These are phyloP conservation scores for Fusarium continuum DNA, from an alignment of 2,329 filamentous ascomycete species.

Conservation along the genomic window DNA sequence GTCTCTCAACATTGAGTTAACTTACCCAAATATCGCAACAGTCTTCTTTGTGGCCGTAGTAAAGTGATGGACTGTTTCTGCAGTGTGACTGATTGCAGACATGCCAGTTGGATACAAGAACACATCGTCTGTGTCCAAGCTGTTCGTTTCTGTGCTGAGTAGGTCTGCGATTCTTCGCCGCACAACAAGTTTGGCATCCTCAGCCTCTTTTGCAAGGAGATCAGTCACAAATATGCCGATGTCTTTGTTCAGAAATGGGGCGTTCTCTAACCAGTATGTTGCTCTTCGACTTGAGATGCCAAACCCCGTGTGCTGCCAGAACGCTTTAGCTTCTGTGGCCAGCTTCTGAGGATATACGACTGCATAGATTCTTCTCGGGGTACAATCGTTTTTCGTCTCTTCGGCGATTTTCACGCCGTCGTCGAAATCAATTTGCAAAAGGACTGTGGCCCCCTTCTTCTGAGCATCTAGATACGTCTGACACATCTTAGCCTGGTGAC, in stretches of 20 bases:
- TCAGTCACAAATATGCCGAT: neutral
- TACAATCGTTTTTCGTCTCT: neutral
- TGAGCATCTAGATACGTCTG: slow-evolving; percentile 27
- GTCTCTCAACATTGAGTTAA: neutral
- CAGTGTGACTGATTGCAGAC: slow-evolving; percentile 54
- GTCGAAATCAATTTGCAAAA: slow-evolving; percentile 22
- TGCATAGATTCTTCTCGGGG: slow-evolving; percentile 20
- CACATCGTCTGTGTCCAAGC: slow-evolving; percentile 49
- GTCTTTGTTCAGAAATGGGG: slow-evolving; percentile 25
- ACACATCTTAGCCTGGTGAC: slow-evolving; percentile 23
- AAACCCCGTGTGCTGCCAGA: slow-evolving; percentile 46
- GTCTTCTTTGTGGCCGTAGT: neutral
- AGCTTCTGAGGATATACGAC: slow-evolving; percentile 27
- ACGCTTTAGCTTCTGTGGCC: slow-evolving; percentile 38
- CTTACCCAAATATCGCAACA: slow-evolving; percentile 45
- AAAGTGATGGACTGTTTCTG: slow-evolving; percentile 14
- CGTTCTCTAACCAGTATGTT: slow-evolving; percentile 37
- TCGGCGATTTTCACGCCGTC: neutral
- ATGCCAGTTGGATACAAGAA: slow-evolving; percentile 62
- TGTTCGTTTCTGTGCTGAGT: slow-evolving; percentile 22
- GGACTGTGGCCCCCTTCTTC: neutral
- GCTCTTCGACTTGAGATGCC: slow-evolving; percentile 45
- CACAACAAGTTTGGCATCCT: slow-evolving; percentile 15
- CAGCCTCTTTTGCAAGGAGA: slow-evolving; percentile 8
- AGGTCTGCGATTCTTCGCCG: slow-evolving; percentile 32